Evolutionary conservation across 2,329 filamentous ascomycete species (phyloP).

Genomic region (Nemania sp.): DNA sequence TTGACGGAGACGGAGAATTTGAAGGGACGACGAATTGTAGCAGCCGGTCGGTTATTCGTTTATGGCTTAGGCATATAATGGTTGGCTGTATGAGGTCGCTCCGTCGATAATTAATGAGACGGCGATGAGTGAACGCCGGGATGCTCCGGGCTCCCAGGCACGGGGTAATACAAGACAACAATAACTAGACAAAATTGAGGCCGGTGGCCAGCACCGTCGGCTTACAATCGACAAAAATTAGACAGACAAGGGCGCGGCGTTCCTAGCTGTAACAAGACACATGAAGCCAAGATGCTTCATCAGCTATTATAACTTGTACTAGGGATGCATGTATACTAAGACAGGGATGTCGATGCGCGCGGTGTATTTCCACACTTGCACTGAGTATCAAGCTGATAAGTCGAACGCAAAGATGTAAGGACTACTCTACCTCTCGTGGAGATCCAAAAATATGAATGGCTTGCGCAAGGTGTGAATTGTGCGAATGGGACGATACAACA

Average conservation of each 20-base stretch:
- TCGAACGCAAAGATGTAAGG: constrained; percentile 8
- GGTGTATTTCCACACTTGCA: too few relatives aligned
- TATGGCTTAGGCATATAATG: constrained; percentile 6
- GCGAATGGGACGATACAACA: constrained; percentile 14
- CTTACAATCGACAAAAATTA: constrained; percentile 22
- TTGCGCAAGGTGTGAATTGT: constrained; percentile 2
- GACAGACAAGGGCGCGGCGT: constrained; percentile 15
- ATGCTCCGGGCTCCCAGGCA: constrained; percentile 2
- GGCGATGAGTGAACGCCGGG: constrained; percentile 2
- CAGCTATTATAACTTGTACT: constrained; percentile 9
- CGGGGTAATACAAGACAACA: too few relatives aligned
- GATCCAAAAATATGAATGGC: neutral
- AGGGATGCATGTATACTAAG: constrained; percentile 9
- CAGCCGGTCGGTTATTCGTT: neutral
- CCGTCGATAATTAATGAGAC: constrained; percentile 2
- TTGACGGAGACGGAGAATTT: neutral
- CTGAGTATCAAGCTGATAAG: constrained; percentile 21
- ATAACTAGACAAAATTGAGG: constrained; percentile 20
- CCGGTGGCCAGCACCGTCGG: constrained; percentile 18
- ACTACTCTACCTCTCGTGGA: neutral
- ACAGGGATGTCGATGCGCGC: neutral
- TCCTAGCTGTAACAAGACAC: constrained; percentile 14
- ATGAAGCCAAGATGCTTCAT: constrained; percentile 16
- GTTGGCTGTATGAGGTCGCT: neutral
- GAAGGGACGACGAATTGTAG: constrained; percentile 4